Conservation (phyloP, 768 basidiomycete species). For the Collybiopsis confluens region DNA sequence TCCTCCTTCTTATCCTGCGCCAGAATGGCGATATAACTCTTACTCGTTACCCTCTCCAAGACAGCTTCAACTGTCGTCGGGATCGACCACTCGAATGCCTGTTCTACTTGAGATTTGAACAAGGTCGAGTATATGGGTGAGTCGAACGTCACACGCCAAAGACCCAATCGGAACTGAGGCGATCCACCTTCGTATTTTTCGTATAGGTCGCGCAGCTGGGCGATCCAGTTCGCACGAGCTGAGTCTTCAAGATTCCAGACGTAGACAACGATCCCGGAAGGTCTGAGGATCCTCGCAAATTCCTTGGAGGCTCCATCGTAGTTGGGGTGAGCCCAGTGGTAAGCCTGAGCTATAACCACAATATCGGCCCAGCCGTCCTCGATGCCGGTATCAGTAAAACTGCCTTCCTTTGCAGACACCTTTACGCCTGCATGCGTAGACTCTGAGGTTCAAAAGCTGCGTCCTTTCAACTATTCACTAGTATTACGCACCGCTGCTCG, state of each 20-base stretch:
- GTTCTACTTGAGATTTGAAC: slow-evolving; percentile 61
- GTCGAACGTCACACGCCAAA: slow-evolving; percentile 72
- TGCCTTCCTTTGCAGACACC: slow-evolving; percentile 55
- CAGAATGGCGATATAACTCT: slow-evolving; percentile 78
- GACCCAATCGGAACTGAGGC: slow-evolving; percentile 76
- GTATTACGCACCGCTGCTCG: slow-evolving; percentile 34
- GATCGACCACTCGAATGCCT: slow-evolving; percentile 48
- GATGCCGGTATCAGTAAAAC: slow-evolving; percentile 63
- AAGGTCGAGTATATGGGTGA: slow-evolving; percentile 45
- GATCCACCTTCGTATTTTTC: slow-evolving; percentile 67
- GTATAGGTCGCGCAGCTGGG: slow-evolving; percentile 61
- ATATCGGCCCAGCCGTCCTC: slow-evolving; percentile 71
- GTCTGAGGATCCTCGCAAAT: slow-evolving; percentile 77
- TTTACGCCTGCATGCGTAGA: not conserved
- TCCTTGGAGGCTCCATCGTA: slow-evolving; percentile 68
- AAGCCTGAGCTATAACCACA: slow-evolving; percentile 82
- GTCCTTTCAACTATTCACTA: not conserved
- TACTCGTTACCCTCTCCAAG: slow-evolving; percentile 69
- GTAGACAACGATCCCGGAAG: slow-evolving; percentile 62
- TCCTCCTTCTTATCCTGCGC: slow-evolving; percentile 51
- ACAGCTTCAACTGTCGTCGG: slow-evolving; percentile 50
- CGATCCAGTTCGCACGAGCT: slow-evolving; percentile 62
- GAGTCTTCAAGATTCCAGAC: slow-evolving; percentile 90
- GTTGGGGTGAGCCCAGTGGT: slow-evolving; percentile 87
- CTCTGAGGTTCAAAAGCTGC: not conserved